These are phyloP conservation scores for Perkinsus olseni DNA, from an alignment of 169 alveolate genomes.

Conservation along the genomic window DNA sequence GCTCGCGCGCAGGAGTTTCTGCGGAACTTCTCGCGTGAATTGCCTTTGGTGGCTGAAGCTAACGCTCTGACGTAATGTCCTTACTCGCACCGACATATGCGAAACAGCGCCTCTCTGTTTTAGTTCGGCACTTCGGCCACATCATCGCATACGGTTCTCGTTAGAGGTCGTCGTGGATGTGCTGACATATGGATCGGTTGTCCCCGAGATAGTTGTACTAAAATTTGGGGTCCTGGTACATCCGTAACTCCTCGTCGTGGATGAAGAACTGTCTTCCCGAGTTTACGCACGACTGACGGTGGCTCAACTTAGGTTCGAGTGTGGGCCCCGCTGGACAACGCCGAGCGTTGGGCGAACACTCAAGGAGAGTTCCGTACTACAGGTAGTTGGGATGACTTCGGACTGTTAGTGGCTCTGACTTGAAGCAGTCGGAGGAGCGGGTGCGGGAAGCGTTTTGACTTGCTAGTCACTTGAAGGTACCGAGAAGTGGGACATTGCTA, in stretches of 20 bases:
- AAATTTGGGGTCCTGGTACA: no score
- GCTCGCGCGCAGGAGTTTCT: neutral
- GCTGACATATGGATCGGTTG: neutral
- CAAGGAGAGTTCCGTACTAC: neutral
- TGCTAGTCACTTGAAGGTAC: neutral
- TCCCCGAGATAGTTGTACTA: neutral
- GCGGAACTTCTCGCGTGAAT: neutral
- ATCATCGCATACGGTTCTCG: neutral
- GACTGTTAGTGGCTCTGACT: no score
- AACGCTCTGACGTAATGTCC: neutral
- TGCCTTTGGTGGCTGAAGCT: neutral
- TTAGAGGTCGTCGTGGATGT: neutral
- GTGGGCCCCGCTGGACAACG: neutral
- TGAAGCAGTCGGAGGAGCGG: no score
- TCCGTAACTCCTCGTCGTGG: no score
- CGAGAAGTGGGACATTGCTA: neutral
- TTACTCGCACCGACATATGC: neutral
- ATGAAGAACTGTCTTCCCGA: no score
- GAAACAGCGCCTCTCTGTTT: neutral
- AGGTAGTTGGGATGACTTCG: neutral
- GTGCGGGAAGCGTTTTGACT: no score
- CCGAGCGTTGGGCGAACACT: neutral
- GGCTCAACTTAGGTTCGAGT: neutral
- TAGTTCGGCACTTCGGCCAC: neutral
- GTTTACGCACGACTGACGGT: neutral